Evolutionary conservation across 1,284 basidiomycete genomes (phyloP), one percentile per base, ranked within the genome.

Genomic region (Pseudozyma hubeiensis): DNA sequence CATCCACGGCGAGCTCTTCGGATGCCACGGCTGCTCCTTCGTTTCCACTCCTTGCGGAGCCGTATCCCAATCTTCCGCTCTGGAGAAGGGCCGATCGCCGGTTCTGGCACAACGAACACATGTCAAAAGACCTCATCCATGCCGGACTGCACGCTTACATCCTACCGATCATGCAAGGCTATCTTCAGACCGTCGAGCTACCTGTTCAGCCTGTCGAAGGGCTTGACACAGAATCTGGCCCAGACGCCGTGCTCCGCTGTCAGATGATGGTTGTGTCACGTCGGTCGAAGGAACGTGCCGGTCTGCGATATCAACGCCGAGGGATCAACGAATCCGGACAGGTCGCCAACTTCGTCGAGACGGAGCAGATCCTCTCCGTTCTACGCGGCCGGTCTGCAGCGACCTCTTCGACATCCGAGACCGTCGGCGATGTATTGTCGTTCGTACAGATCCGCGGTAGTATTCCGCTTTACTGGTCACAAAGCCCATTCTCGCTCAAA

Each of bases 281-380:
- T 33, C 87, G 98, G 7, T 92, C 94, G 24, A 96, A 93, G 90
- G 96, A 94, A 85, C 88, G 95, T 65, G 96, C 97, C 17, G 96
- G 96, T 1, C 97, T 97, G 30, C 90, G 96, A 29, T 99, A 97
- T 87, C 95, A 97, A 81, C 96, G 95, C 5, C 89, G 96, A 65
- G 96, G 96, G 0, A 92, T 99, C 35, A 97, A 99, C 83, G 97
- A 99, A 83, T 93, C 97, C 77, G 96, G 97, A 30, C 92, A 97
- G 82, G 93, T 92, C 29, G 97, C 97, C 51, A 98, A 99, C 83
- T 98, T 97, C 85, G 96, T 97, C 33, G 96, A 95, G 91, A 96
- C 95, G 7, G 96, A 99, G 86, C 92, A 92, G 0, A 88, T 97
- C 46, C 89, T 98, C 80, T 75, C 60, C 34, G 56, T 72, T n/a